Evolutionary conservation across 202 grass and related monocot species (phyloP), one percentile per base, ranked within the genome.

Genomic region (Miscanthus sacchariflorus): DNA sequence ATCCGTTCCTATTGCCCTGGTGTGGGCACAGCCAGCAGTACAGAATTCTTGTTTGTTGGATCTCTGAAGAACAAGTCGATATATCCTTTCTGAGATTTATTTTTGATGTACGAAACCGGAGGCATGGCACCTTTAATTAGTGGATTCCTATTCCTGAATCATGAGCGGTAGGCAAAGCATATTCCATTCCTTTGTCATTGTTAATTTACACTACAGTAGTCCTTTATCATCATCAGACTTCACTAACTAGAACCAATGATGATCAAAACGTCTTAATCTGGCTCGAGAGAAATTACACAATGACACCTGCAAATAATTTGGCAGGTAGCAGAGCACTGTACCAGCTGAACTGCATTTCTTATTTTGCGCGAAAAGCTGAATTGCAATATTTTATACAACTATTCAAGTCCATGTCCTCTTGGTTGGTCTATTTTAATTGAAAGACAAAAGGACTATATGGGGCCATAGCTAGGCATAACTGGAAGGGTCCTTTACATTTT

Each of bases 101-200:
- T 48, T 54, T 79, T 27, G 54, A 58, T 74, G 74, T 59, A 70
- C 72, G 11, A 74, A 76, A 76, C 71, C 54, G 42, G 28, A 68
- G 4, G 43, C 30, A 78, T 74, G 72, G 65, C 28, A 74, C 86
- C 71, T 72, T 65, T 81, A 54, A 85, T 88, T 33, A 85, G 71
- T 72, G 65, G 44, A 49, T 86, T 81, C 86, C 72, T 44, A 56
- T 85, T 88, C 18, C 42, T 68, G 86, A 73, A 89, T 85, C 82
- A 88, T 89, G 81, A 83, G 23, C 61, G 48, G 13, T 56, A 69
- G 38, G 89, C 23, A 50, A 74, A 18, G 61, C 24, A 81, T 81
- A 89, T 89, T 48, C 64, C 50, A 43, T 81, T 82, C 36, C 58
- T 74, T 73, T 82, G 54, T 89, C 78, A 17, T 67, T 72, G 23